Evolutionary conservation across 2,329 filamentous ascomycete species (phyloP).

Genomic region (Diaporthe sp.): DNA sequence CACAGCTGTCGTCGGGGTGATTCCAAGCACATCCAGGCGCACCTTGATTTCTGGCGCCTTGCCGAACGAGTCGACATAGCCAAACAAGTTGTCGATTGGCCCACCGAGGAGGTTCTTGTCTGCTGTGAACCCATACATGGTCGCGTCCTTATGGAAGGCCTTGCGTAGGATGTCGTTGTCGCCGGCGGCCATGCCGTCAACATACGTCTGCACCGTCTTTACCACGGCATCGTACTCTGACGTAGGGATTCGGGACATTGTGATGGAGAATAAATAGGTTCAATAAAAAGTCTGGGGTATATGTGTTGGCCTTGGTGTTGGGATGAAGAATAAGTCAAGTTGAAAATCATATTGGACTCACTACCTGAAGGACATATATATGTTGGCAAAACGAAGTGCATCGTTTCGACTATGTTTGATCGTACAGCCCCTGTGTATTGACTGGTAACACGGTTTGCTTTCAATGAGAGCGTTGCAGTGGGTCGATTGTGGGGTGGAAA

Average conservation of each 20-base stretch:
- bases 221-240: constrained; percentile 19
- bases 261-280: background rate
- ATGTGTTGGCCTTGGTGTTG: background rate
- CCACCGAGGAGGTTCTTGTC: background rate
- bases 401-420: constrained; percentile 17
- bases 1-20: constrained; percentile 2
- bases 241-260: background rate
- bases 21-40: background rate
- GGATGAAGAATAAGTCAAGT: background rate
- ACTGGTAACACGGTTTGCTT: constrained; percentile 1
- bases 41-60: background rate
- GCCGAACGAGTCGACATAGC: background rate
- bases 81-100: background rate
- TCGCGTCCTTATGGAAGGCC: constrained; percentile 13
- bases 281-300: background rate
- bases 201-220: background rate
- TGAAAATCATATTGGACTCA: background rate
- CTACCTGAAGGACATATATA: background rate
- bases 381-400: background rate
- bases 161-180: background rate
- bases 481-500: background rate
- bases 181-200: constrained; percentile 10
- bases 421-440: background rate
- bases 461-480: background rate
- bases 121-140: constrained; percentile 2